phyloP scores from a whole-genome alignment of 306 rosid species.

The Abrus pulchellus region DNA sequence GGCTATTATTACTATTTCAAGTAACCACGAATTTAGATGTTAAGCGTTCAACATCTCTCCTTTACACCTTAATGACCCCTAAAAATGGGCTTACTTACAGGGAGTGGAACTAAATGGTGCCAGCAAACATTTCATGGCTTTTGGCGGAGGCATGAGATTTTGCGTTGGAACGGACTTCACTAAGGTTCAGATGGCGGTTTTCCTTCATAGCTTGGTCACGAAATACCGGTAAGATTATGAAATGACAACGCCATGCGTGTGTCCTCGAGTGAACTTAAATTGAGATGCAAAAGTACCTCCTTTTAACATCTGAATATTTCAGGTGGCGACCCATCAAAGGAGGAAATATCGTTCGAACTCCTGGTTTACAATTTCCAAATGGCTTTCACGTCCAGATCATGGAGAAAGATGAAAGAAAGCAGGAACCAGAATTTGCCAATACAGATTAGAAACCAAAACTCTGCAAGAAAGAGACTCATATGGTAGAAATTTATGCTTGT shows the following conservation, averaged over 20 bases:
- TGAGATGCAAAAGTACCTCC: constrained; percentile 30
- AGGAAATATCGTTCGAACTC: constrained; percentile 79
- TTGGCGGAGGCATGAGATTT: constrained; percentile 99
- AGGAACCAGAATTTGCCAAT: constrained; percentile 27
- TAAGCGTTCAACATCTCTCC: not conserved
- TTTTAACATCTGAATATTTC: constrained; percentile 45
- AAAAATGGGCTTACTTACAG: constrained; percentile 51
- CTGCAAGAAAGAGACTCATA: constrained; percentile 11
- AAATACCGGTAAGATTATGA: constrained; percentile 73
- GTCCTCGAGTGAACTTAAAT: not conserved
- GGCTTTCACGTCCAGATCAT: constrained; percentile 73
- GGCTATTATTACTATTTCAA: not conserved
- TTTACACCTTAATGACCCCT: constrained; percentile 31
- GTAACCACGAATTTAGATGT: constrained; percentile 6
- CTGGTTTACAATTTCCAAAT: constrained; percentile 83
- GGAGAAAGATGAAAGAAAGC: constrained; percentile 57
- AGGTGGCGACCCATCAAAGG: constrained; percentile 75
- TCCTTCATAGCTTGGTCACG: constrained; percentile 87
- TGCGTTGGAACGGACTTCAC: constrained; percentile 97
- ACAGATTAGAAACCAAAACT: constrained; percentile 43
- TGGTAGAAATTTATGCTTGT: constrained; percentile 36
- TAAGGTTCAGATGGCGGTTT: constrained; percentile 94
- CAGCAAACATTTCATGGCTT: constrained; percentile 92
- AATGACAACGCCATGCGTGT: not conserved
- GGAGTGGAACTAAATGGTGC: constrained; percentile 73